Conservation (phyloP, 129 eudicot genomes). For the Rutidosis leptorrhynchoides region DNA sequence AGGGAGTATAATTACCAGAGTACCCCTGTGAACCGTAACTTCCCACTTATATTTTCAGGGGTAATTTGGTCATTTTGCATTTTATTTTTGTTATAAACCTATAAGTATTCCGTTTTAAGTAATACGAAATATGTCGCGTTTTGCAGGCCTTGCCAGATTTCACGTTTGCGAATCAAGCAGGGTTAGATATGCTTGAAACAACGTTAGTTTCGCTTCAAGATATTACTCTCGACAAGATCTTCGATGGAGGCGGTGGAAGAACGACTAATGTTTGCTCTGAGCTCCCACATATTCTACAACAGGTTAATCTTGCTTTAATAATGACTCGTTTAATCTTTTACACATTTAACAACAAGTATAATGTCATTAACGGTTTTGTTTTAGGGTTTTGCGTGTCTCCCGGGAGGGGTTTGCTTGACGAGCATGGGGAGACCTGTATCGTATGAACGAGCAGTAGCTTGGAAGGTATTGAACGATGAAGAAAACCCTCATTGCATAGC, state of each 20-base stretch:
- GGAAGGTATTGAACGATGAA: constrained; percentile 86
- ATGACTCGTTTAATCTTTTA: background rate
- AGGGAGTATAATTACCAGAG: too few relatives aligned
- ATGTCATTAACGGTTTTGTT: background rate
- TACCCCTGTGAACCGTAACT: too few relatives aligned
- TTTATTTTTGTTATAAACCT: too few relatives aligned
- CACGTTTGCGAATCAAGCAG: constrained; percentile 86
- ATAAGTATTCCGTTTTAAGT: background rate
- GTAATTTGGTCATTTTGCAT: too few relatives aligned
- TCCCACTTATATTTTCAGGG: too few relatives aligned
- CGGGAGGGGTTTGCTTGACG: constrained; percentile 75
- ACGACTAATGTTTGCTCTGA: constrained; percentile 56
- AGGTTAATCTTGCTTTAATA: constrained; percentile 38
- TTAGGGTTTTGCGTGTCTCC: constrained; percentile 89
- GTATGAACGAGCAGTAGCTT: constrained; percentile 76
- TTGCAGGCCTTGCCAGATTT: constrained; percentile 78
- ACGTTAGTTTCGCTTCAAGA: constrained; percentile 87
- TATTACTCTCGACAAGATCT: constrained; percentile 69
- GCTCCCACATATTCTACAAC: constrained; percentile 79
- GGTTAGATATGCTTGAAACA: constrained; percentile 92
- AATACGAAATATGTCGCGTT: background rate
- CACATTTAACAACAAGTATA: background rate
- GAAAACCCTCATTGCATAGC: constrained; percentile 78
- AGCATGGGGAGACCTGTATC: constrained; percentile 85
- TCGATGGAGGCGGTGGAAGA: constrained; percentile 66